Base-by-base conservation (phyloP, 2,329 filamentous ascomycete species). In the Xylariales sp. region DNA sequence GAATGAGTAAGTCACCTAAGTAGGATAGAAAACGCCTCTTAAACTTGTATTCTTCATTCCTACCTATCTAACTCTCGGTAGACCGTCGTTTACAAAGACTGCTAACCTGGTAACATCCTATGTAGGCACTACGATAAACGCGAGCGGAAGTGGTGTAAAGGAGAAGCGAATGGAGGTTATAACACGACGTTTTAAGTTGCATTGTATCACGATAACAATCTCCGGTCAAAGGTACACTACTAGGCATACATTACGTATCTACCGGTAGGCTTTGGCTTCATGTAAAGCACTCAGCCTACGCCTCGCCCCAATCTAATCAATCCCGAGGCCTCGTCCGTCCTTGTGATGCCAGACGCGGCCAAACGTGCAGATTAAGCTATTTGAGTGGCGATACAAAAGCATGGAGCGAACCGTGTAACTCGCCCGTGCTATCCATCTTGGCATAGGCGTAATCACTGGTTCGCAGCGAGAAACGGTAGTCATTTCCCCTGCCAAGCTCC, bases 401-500 rank as follows among this genome's bases (percentile, higher is more conserved):
- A 50, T 67, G 48, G 45, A 7, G 57, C 48, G 45, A 7, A 62
- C 48, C 53, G 34, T 56, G 54, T 32, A 32, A 34, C 58, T 64
- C 46, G 12, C 49, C 62, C 53, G 52, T 49, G 49, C 30, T 54
- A 55, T 62, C 56, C 57, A 58, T 55, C 62, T 58, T 62, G 64
- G 62, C 49, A 34, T 18, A n/a, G 64, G 62, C 49, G 28, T 18
- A n/a, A 55, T 10, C 64, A 57, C 32, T 61, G 34, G 43, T 34
- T 34, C 34, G 41, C 49, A 34, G 39, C 50, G 41, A 54, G 3
- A 58, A 48, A 57, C 46, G 57, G 57, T 18, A 62, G 45, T 62
- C 57, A 62, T 54, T 62, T 55, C 58, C 67, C 64, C 64, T 69
- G 67, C 67, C 67, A 69, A 69, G 67, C 67, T 67, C 12, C 46